phyloP scores from a whole-genome alignment of 345 rosid genomes.

The Salix koriyanagi region DNA sequence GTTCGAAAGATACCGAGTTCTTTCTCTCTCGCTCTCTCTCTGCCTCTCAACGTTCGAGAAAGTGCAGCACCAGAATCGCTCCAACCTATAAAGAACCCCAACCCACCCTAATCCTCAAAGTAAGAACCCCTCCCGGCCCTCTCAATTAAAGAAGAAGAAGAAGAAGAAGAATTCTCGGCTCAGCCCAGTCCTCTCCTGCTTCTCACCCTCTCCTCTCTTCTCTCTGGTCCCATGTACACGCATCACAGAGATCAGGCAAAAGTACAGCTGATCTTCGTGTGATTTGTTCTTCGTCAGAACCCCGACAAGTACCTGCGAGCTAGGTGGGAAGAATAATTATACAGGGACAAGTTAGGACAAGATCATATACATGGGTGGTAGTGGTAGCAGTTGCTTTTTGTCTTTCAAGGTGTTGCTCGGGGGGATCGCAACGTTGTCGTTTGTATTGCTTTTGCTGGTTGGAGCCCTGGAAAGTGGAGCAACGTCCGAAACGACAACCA shows the following conservation, averaged over 20 bases:
- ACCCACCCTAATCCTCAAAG: slow-evolving; percentile 3
- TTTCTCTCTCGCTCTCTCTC: slow-evolving; percentile 17
- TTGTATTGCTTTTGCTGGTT: slow-evolving; percentile 35
- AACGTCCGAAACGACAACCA: slow-evolving; percentile 2
- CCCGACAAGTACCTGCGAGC: no score
- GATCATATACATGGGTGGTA: slow-evolving; percentile 5
- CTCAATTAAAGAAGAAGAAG: background rate
- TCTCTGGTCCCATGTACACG: no score
- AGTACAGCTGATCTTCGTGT: slow-evolving; percentile 7
- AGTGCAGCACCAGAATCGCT: slow-evolving; percentile 43
- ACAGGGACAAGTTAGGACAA: slow-evolving; percentile 7
- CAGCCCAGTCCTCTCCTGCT: background rate
- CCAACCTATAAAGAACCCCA: slow-evolving; percentile 46
- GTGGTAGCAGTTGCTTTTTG: slow-evolving; percentile 7
- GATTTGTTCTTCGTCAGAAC: slow-evolving; percentile 7
- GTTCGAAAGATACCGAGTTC: slow-evolving; percentile 24
- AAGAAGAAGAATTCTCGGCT: slow-evolving; percentile 20
- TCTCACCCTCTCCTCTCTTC: no score
- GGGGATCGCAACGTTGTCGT: slow-evolving; percentile 21
- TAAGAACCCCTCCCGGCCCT: background rate
- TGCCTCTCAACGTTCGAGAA: slow-evolving; percentile 41
- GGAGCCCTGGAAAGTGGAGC: slow-evolving; percentile 26
- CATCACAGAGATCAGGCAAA: slow-evolving; percentile 1
- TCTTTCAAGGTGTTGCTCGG: slow-evolving; percentile 20
- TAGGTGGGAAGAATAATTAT: background rate